A percentile compares a stretch with the other conserved stretches of the same genome.
Conservation (phyloP, 2,329 filamentous ascomycete genomes). For the Hymenoscyphus infarciens region DNA sequence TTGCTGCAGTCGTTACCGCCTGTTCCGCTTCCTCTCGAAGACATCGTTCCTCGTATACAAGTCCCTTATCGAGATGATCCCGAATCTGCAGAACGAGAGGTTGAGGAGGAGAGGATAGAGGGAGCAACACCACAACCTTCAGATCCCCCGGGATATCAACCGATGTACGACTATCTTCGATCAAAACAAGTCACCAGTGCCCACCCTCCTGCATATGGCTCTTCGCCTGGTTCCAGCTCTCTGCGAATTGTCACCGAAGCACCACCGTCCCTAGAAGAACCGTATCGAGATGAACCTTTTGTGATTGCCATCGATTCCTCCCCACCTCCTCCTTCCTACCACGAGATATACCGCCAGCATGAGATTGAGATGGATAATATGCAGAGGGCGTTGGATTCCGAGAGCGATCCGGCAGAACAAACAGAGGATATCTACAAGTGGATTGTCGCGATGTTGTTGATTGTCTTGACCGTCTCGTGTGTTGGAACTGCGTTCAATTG, state of each 20-base stretch:
- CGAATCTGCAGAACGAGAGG: slow-evolving; percentile 13
- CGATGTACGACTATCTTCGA: slow-evolving; percentile 33
- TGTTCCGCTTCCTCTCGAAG: slow-evolving; percentile 19
- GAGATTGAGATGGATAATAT: slow-evolving; percentile 23
- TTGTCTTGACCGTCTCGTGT: slow-evolving; percentile 27
- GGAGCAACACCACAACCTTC: background rate
- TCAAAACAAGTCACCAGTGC: slow-evolving; percentile 15
- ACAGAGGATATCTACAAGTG: slow-evolving; percentile 32
- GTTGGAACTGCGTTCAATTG: slow-evolving; percentile 33
- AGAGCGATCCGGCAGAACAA: slow-evolving; percentile 22
- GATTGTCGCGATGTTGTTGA: slow-evolving; percentile 32
- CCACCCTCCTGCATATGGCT: slow-evolving; percentile 11
- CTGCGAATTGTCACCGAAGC: slow-evolving; percentile 4
- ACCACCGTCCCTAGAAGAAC: slow-evolving; percentile 18
- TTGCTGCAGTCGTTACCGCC: slow-evolving; percentile 27
- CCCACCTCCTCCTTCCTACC: slow-evolving; percentile 29
- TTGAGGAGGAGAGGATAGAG: slow-evolving; percentile 2
- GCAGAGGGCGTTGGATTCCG: slow-evolving; percentile 21
- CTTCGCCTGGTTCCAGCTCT: slow-evolving; percentile 9
- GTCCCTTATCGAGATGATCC: slow-evolving; percentile 29
- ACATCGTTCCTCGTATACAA: slow-evolving; percentile 10
- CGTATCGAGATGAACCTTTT: slow-evolving; percentile 32
- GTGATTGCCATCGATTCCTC: slow-evolving; percentile 27
- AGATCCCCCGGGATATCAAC: slow-evolving; percentile 29
- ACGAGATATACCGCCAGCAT: slow-evolving; percentile 24